These are phyloP conservation scores for Euphrasia confusa DNA, from an alignment of 257 asterid genomes.

Conservation along the genomic window DNA sequence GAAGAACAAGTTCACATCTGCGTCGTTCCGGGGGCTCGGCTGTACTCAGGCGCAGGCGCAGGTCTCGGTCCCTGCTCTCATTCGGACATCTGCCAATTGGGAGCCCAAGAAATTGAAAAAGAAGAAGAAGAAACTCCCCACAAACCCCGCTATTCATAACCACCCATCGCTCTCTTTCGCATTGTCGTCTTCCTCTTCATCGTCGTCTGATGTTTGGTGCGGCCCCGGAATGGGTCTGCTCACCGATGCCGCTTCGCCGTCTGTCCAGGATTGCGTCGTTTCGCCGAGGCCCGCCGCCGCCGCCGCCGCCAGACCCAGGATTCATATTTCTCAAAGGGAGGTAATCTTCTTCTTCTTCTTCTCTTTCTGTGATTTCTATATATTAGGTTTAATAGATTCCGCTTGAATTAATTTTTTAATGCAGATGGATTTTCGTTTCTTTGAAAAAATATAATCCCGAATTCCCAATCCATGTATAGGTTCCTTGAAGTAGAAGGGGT, in stretches of 20 bases:
- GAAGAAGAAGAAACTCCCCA: constrained; percentile 32
- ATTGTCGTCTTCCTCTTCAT: constrained; percentile 22
- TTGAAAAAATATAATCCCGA: too few relatives aligned
- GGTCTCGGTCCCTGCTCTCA: constrained; percentile 85
- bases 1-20: constrained; percentile 63
- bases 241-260: constrained; percentile 47
- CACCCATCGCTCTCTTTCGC: constrained; percentile 39
- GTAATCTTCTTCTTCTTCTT: constrained; percentile 24
- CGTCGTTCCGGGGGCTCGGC: constrained; percentile 77
- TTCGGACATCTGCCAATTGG: constrained; percentile 84
- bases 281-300: constrained; percentile 52
- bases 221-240: constrained; percentile 63
- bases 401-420: too few relatives aligned
- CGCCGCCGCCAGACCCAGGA: constrained; percentile 46
- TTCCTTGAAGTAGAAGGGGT: not conserved
- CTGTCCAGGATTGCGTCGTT: constrained; percentile 66
- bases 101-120: constrained; percentile 62
- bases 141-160: constrained; percentile 6
- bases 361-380: not conserved
- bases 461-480: too few relatives aligned
- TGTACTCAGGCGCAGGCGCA: constrained; percentile 43
- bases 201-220: constrained; percentile 76
- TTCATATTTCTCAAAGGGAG: constrained; percentile 42
- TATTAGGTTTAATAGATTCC: too few relatives aligned
- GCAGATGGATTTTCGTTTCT: too few relatives aligned